phyloP scores from a whole-genome alignment of 2,329 filamentous ascomycete species.

The Emmonsia crescens region DNA sequence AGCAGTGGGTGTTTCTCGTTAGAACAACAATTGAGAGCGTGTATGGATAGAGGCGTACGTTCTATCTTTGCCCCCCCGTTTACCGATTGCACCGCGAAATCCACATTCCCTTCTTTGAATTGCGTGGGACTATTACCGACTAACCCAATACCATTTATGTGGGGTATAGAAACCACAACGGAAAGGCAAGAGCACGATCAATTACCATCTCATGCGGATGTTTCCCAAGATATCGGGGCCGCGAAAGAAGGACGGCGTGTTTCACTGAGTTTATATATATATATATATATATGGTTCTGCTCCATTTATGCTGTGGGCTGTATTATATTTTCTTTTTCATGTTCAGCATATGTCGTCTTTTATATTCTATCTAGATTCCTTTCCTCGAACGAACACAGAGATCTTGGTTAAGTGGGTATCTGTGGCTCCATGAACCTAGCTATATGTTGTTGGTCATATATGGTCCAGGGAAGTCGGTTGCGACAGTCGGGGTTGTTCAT shows the following conservation, averaged over 20 bases:
- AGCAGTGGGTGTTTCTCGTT: constrained; percentile 49
- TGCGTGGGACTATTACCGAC: not conserved
- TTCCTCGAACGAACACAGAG: not conserved
- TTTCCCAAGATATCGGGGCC: constrained; percentile 62
- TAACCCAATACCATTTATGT: constrained; percentile 4
- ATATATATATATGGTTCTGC: not conserved
- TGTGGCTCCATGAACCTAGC: not conserved
- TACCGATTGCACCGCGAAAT: not conserved
- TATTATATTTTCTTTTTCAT: not conserved
- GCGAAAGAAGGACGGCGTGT: constrained; percentile 49
- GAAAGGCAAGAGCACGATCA: constrained; percentile 67
- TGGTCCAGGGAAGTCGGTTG: not conserved
- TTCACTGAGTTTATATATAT: constrained; percentile 19
- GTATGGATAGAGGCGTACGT: constrained; percentile 70
- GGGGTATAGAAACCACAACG: constrained; percentile 42
- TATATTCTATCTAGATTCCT: not conserved
- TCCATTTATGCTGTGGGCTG: not conserved
- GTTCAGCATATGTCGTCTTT: not conserved
- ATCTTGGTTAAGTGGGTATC: not conserved
- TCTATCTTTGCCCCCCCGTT: not conserved
- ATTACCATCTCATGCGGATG: constrained; percentile 76
- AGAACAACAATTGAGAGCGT: constrained; percentile 51
- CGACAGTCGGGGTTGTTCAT: not conserved
- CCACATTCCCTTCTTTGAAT: not conserved
- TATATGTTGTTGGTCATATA: too few species aligned